phyloP scores from a whole-genome alignment of 306 rosid genomes.

The Boehmeria nivea region DNA sequence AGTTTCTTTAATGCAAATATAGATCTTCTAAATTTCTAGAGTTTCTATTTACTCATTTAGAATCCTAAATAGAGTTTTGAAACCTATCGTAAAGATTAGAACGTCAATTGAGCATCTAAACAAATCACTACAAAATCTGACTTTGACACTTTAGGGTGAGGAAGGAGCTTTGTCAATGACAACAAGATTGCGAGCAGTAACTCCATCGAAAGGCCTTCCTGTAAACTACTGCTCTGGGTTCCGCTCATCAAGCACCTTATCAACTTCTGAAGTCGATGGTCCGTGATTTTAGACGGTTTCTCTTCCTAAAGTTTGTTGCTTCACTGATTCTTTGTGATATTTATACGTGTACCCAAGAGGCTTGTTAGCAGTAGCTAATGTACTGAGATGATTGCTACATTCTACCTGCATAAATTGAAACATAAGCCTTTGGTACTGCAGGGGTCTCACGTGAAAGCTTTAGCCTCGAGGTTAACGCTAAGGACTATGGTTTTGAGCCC shows the following conservation, averaged over 20 bases:
- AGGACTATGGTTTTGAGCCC: constrained; percentile 80
- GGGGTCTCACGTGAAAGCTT: constrained; percentile 87
- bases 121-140: constrained; percentile 18
- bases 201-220: constrained; percentile 64
- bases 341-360: neutral
- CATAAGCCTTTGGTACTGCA: too few species aligned
- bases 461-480: constrained; percentile 76
- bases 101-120: constrained; percentile 3
- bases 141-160: constrained; percentile 64
- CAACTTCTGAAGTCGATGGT: constrained; percentile 65
- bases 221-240: constrained; percentile 96
- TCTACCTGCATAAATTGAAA: too few species aligned
- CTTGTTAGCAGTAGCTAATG: neutral
- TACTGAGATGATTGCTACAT: too few species aligned
- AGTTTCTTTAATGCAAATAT: constrained; percentile 14
- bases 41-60: neutral
- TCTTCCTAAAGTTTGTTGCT: constrained; percentile 11
- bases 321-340: neutral
- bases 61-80: neutral
- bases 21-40: neutral
- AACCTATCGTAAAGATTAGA: neutral
- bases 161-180: constrained; percentile 99
- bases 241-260: constrained; percentile 39
- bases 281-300: constrained; percentile 24
- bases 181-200: constrained; percentile 63